phyloP scores from a whole-genome alignment of 805 yeast species.

The Millerago galiae region DNA sequence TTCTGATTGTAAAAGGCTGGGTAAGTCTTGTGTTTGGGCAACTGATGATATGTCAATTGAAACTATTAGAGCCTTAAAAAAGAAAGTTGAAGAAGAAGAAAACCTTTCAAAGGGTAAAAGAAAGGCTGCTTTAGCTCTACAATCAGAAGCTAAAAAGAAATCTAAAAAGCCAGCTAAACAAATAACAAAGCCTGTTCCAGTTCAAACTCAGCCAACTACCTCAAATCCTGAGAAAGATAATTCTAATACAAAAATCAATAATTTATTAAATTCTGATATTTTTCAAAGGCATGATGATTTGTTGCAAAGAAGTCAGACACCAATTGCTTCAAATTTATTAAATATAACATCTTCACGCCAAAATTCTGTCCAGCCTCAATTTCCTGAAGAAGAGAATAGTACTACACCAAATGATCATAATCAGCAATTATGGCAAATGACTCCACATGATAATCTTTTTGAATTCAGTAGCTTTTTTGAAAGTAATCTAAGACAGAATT shows the following conservation, averaged over 20 bases:
- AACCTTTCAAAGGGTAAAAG: constrained; percentile 7
- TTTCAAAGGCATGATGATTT: constrained; percentile 10
- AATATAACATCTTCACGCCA: constrained; percentile 10
- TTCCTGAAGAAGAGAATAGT: not conserved
- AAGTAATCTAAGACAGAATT: constrained; percentile 17
- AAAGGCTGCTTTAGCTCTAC: not conserved
- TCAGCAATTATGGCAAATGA: constrained; percentile 10
- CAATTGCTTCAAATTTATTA: constrained; percentile 17
- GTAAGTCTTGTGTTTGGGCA: constrained; percentile 67
- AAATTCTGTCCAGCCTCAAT: constrained; percentile 4
- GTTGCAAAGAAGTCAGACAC: constrained; percentile 16
- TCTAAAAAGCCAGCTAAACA: not conserved
- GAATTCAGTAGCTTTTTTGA: constrained; percentile 23
- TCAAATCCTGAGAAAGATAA: not conserved
- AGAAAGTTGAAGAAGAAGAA: constrained; percentile 22
- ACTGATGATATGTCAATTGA: constrained; percentile 33
- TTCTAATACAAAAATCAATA: constrained; percentile 2
- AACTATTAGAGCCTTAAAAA: constrained; percentile 22
- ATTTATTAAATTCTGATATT: constrained; percentile 3
- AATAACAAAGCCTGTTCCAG: not conserved
- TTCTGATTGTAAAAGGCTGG: constrained; percentile 57
- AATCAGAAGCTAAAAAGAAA: constrained; percentile 1
- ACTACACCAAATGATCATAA: not conserved
- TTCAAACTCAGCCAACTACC: not conserved
- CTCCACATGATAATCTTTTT: constrained; percentile 11